Evolutionary conservation across 2,329 filamentous ascomycete species (phyloP).

Genomic region (Neonectria ditissima): DNA sequence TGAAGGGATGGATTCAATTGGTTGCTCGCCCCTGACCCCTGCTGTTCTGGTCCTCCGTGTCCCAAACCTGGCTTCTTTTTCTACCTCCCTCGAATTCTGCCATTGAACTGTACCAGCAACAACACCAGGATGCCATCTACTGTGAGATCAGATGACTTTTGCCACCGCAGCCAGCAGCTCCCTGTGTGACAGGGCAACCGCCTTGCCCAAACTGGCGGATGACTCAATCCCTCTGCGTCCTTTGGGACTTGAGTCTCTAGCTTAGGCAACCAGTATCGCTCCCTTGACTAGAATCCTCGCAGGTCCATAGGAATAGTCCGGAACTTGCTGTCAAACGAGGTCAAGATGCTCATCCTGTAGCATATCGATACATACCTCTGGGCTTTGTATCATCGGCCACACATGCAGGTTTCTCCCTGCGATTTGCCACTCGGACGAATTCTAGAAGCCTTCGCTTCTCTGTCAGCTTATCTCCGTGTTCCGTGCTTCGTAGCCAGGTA

Average conservation of each 20-base stretch:
- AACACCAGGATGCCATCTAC: constrained; percentile 37
- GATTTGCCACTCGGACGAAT: constrained; percentile 83
- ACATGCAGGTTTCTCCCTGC: constrained; percentile 90
- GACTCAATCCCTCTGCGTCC: constrained; percentile 80
- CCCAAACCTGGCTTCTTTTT: neutral
- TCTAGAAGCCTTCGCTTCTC: constrained; percentile 89
- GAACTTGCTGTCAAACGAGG: constrained; percentile 80
- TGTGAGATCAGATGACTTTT: constrained; percentile 19
- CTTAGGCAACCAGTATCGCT: constrained; percentile 84
- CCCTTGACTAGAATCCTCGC: constrained; percentile 74
- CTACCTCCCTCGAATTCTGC: neutral
- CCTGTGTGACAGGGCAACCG: constrained; percentile 39
- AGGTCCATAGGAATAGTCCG: constrained; percentile 74
- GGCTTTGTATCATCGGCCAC: constrained; percentile 74
- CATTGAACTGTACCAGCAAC: constrained; percentile 3
- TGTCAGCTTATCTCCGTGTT: constrained; percentile 69
- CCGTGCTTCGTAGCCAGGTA: neutral
- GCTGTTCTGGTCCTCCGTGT: neutral
- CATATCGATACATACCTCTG: constrained; percentile 74
- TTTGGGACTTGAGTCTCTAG: constrained; percentile 85
- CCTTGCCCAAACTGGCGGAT: constrained; percentile 43
- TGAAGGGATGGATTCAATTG: neutral
- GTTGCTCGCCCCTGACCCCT: neutral
- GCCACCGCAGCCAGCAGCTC: constrained; percentile 25
- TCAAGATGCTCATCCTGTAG: constrained; percentile 81